Conservation (phyloP, 805 yeast species). For the Kodamaea fukazawae region DNA sequence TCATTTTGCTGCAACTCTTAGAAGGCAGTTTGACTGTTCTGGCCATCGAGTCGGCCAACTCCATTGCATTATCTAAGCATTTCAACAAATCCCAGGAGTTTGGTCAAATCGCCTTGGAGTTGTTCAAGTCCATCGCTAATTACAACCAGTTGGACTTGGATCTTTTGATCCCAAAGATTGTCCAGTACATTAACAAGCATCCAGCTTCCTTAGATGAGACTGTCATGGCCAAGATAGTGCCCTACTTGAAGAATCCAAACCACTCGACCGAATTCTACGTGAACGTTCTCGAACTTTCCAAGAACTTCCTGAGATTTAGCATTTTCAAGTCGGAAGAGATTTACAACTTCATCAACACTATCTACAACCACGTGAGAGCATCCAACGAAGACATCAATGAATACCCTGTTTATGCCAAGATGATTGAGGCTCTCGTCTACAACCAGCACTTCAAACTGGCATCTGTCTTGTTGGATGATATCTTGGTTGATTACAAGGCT, state of each 20-base stretch:
- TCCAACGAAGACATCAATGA: conserved; percentile 30
- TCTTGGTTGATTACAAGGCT: conserved; percentile 45
- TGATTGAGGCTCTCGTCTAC: conserved; percentile 51
- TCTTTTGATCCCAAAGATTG: conserved; percentile 35
- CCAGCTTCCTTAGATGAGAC: conserved; percentile 27
- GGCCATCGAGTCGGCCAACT: conserved; percentile 1
- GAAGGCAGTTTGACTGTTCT: conserved; percentile 38
- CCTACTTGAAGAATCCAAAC: conserved; percentile 27
- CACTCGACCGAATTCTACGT: conserved; percentile 20
- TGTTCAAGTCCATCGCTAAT: conserved; percentile 46
- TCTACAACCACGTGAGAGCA: conserved; percentile 34
- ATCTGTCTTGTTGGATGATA: conserved; percentile 54
- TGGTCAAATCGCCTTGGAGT: conserved; percentile 42
- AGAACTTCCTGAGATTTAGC: conserved; percentile 18
- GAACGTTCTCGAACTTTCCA: conserved; percentile 34
- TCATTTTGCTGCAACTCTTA: conserved; percentile 48
- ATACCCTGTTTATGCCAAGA: conserved; percentile 34
- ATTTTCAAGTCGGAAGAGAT: conserved; percentile 18
- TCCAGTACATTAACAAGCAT: conserved; percentile 24
- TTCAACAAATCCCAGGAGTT: conserved; percentile 42
- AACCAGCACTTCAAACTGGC: conserved; percentile 51
- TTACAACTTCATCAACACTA: conserved; percentile 26
- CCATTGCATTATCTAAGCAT: conserved; percentile 2
- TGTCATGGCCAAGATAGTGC: conserved; percentile 16
- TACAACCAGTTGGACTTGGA: conserved; percentile 31